Evolutionary conservation across 306 rosid species (phyloP), one percentile per base, ranked within the genome.

Genomic region (Coriaria nepalensis): DNA sequence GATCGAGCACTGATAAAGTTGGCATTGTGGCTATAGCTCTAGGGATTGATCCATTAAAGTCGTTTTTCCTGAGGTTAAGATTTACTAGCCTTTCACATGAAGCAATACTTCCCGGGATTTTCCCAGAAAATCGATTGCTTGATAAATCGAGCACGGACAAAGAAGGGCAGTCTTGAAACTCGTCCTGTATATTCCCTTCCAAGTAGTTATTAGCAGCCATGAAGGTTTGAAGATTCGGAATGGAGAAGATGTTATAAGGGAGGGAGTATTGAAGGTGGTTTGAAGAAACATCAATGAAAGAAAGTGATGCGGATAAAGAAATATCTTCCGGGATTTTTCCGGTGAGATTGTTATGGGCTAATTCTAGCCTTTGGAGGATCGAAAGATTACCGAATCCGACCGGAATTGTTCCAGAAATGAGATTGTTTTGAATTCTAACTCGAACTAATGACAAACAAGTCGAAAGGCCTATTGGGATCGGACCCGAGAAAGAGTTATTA

Each of bases 101-200:
- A 53, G 80, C 86, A 54, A 85, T 69, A 39, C 98, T 76, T 56
- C 70, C 71, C 6, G 94, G 94, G 59, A 92, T 70, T 44, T 68
- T 37, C 44, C 96, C 83, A 2, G 79, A 71, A 74, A 85, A 53
- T 34, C 55, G 57, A 50, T 78, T 80, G 66, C 59, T 62, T 49
- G 82, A 80, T 61, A 92, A 83, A 62, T 79, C 87, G 49, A 90
- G 76, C 66, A 73, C 78, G 6, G 96, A 79, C 39, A 92, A 81
- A 5, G 83, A 76, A n/a, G 71, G 68, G 49, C 82, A 80, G 43
- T 70, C 87, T 60, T 73, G 87, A 47, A 92, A 77, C 66, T 83
- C 80, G 11, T 61, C 73, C 6, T 87, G 96, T 44, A 85, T 61
- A 14, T 70, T 56, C 37, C 93, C 93, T 46, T 56, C 63, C 44